Base-by-base conservation (phyloP, 495 filamentous ascomycete genomes). In the Massariosphaeria phaeospora region DNA sequence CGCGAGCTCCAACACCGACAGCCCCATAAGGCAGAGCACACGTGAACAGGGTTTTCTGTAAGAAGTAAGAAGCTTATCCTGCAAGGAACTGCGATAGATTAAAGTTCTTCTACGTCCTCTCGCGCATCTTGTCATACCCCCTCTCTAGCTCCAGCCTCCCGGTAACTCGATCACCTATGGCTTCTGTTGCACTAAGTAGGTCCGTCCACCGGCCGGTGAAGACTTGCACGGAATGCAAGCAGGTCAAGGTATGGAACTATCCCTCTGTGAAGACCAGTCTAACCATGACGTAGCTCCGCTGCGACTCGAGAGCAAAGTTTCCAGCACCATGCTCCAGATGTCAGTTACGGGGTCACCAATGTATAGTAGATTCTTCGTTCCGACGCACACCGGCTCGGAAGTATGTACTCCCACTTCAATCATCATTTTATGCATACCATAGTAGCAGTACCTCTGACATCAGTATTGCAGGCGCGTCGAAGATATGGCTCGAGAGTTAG, bases 221-320 rank as follows among this genome's bases (percentile, higher is more conserved):
- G 26, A 48, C 52, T 15, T 55, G 52, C 31, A 55, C 52, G 11
- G 52, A 55, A 48, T 55, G 52, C 35, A 55, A 55, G 34, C 52
- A 55, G 33, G 52, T 48, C 31, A 55, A 55, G 17, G 52, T 55
- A 48, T 17, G 52, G 6, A 9, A 4, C 9, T 13, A 18, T 18
- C 12, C 29, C 20, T 0, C n/a, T 12, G 13, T 29, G 18, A 3
- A 25, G 17, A 12, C 15, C 17, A 23, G 30, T 21, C 52, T 55
- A 15, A 55, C 26, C 2, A 2, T 17, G 2, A 11, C 3, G 13
- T 40, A 55, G 52, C 44, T 55, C 21, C 52, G 52, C 10, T 55
- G 52, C 26, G 52, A 55, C 42, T 55, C 52, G 8, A 48, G 30
- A 42, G 44, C 36, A n/a, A 55, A 48, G 17, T 55, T 48, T 18